Percentiles rank a stretch among this genome's conserved stretches.
Conservation (phyloP, 768 basidiomycete genomes). For the Tulasnella sp. region DNA sequence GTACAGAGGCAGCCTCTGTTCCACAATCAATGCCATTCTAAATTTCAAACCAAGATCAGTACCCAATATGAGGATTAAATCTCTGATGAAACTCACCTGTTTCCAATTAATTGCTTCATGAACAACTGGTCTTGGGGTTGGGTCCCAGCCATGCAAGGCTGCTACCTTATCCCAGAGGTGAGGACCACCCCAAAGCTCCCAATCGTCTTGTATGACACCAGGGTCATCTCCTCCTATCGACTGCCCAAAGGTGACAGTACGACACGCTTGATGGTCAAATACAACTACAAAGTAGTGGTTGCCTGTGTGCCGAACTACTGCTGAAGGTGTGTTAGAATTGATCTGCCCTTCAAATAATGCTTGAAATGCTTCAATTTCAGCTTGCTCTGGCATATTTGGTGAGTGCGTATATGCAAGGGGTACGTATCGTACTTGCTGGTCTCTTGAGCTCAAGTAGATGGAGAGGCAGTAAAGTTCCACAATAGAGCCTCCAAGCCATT, state of each 20-base stretch:
- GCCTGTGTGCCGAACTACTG: neutral
- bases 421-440: neutral
- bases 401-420: neutral
- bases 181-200: neutral
- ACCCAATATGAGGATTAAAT: too few relatives aligned
- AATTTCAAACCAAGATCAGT: too few relatives aligned
- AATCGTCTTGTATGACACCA: neutral
- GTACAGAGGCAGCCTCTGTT: neutral
- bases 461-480: neutral
- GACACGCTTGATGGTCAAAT: neutral
- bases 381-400: neutral
- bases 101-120: neutral
- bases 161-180: neutral
- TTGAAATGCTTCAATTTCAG: neutral
- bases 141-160: neutral
- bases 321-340: neutral
- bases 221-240: neutral
- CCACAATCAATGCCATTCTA: neutral
- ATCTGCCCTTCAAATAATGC: neutral
- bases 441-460: neutral
- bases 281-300: neutral
- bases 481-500: neutral
- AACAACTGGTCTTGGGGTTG: neutral
- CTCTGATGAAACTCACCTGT: neutral
- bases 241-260: neutral